These are phyloP conservation scores for Hordeum vulgare DNA, from an alignment of 176 grass and related monocot genomes.

Conservation along the genomic window DNA sequence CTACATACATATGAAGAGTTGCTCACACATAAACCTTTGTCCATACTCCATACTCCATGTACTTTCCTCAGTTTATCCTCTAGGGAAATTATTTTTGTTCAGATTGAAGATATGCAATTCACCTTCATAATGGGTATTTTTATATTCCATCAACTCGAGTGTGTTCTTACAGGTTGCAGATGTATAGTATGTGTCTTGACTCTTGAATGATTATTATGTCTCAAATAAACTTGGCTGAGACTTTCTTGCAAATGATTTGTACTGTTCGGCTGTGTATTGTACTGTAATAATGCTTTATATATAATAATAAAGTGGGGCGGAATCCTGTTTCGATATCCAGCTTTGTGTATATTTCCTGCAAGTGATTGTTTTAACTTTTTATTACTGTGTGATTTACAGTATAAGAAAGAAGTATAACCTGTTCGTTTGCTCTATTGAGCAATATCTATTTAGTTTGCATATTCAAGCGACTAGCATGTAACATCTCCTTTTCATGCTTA, in stretches of 20 bases:
- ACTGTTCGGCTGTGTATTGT: no score
- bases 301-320: no score
- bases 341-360: no score
- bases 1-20: conserved; percentile 74
- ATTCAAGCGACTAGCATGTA: not conserved
- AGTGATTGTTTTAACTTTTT: not conserved
- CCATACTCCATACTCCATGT: conserved; percentile 33
- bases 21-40: conserved; percentile 65
- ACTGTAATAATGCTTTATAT: no score
- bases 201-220: not conserved
- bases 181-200: not conserved
- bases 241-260: not conserved
- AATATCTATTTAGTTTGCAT: not conserved
- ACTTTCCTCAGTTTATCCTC: not conserved
- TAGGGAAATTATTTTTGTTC: not conserved
- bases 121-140: conserved; percentile 1
- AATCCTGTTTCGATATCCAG: no score
- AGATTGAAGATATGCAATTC: not conserved
- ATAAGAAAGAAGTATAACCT: not conserved
- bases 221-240: not conserved
- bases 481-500: conserved; percentile 19
- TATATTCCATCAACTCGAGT: not conserved
- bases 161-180: conserved; percentile 50
- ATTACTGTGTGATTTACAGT: not conserved
- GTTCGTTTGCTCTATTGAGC: not conserved